Base-by-base conservation (phyloP, 2,329 filamentous ascomycete species). In the Scedosporium minutisporum region DNA sequence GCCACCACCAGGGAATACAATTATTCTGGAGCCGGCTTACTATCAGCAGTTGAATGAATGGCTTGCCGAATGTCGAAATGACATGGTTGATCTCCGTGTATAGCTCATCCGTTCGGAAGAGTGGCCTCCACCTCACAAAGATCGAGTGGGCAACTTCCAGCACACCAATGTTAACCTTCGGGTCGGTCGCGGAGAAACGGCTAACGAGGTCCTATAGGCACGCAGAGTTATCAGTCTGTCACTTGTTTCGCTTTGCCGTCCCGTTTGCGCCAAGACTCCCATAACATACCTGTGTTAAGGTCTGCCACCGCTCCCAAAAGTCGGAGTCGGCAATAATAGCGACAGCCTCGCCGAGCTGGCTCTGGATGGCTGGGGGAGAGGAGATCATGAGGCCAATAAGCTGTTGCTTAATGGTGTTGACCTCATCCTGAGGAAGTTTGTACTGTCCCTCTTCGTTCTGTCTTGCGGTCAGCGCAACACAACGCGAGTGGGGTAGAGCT, bases 11-110 rank as follows among this genome's bases (percentile, higher is more conserved):
- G 38, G 18, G 33, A 38, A 38, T 14, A 10, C 33, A 14, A 6
- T 53, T 42, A 14, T 12, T 12, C 6, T 18, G 5, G 16, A 23
- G 4, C 14, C 46, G 6, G 72, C 79, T 73, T 80, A 90, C 88
- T 69, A 85, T 83, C 68, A 97, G 85, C 65, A 97, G 82, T 62
- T 85, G 82, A 63, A 97, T 81, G 73, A 96, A 97, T 0, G 95
- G 89, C 46, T 84, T 79, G 64, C 91, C 90, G 74, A 99, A 97
- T 63, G 87, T 91, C 65, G 80, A 79, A 61, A 99, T 83, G 63
- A 99, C 96, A 78, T 99, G 95, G 75, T 96, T 95, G 78, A 99
- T 96, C 77, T 99, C 95, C 42, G 86, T 89, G 74, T 92, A 99
- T 10, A 99, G 85, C 60, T 90, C 91, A 75, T 99, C 91, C 53